These are phyloP conservation scores for Eutrema heterophyllum DNA, from an alignment of 345 rosid genomes.

Conservation along the genomic window DNA sequence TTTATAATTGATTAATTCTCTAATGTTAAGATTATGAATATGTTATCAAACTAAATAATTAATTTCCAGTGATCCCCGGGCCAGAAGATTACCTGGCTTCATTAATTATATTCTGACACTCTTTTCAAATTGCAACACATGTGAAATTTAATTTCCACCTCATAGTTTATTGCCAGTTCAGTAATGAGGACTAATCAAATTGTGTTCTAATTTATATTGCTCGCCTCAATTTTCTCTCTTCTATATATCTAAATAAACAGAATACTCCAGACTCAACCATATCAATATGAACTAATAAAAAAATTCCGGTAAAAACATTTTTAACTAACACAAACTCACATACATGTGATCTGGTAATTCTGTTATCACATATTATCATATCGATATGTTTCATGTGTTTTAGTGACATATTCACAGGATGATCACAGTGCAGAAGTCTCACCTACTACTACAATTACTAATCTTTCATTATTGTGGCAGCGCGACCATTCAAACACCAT, in stretches of 20 bases:
- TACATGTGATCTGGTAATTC: too few species aligned
- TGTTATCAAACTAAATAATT: not conserved
- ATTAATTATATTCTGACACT: conserved; percentile 11
- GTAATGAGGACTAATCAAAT: not conserved
- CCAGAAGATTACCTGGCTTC: not conserved
- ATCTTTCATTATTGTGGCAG: not conserved
- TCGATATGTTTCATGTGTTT: not conserved
- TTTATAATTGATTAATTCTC: conserved; percentile 1
- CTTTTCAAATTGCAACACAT: not conserved
- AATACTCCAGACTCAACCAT: too few species aligned
- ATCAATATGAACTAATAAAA: too few species aligned
- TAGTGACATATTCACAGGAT: not conserved
- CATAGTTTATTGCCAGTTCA: conserved; percentile 1
- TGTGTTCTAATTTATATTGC: too few species aligned
- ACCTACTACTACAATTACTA: not conserved
- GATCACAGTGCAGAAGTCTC: not conserved
- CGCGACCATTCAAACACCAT: conserved; percentile 16
- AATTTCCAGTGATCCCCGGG: not conserved
- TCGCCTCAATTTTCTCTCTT: too few species aligned
- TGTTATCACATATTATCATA: too few species aligned
- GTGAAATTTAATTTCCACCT: conserved; percentile 13
- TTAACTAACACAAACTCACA: too few species aligned
- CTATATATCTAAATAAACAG: too few species aligned
- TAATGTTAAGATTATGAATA: not conserved
- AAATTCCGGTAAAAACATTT: too few species aligned